These are phyloP conservation scores for Schizophyllum commune DNA, from an alignment of 1,284 basidiomycete species.

Conservation along the genomic window DNA sequence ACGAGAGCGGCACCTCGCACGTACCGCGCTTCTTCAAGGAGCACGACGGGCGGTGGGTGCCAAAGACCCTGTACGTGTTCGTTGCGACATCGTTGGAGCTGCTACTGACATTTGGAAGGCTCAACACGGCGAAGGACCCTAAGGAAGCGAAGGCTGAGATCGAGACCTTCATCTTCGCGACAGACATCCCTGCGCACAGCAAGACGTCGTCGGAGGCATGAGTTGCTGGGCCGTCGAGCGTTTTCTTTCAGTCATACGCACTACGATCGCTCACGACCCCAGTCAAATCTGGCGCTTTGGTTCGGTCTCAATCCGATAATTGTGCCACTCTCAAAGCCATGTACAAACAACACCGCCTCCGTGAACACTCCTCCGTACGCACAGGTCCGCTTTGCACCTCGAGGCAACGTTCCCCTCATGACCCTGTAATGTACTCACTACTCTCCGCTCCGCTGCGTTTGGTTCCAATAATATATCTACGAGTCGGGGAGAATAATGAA, in stretches of 20 bases:
- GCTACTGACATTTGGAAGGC: conserved; percentile 30
- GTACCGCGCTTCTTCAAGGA: conserved; percentile 78
- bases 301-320: too few species aligned
- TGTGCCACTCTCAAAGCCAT: too few species aligned
- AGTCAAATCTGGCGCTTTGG: too few species aligned
- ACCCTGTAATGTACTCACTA: neutral
- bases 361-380: neutral
- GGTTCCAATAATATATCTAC: neutral
- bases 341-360: neutral
- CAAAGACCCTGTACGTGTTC: conserved; percentile 60
- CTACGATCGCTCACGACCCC: neutral
- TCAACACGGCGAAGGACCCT: conserved; percentile 52
- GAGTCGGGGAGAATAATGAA: neutral
- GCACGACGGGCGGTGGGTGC: conserved; percentile 72
- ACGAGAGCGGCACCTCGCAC: conserved; percentile 64
- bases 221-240: neutral
- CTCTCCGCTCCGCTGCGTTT: neutral
- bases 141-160: conserved; percentile 43
- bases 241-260: too few species aligned
- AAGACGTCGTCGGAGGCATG: neutral
- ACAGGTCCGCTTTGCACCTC: neutral
- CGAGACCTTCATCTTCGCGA: neutral
- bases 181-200: neutral
- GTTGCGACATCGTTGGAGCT: neutral
- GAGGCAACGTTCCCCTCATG: neutral